Conservation (phyloP, 1,284 basidiomycete genomes). For the Microbotryomycetes sp. region DNA sequence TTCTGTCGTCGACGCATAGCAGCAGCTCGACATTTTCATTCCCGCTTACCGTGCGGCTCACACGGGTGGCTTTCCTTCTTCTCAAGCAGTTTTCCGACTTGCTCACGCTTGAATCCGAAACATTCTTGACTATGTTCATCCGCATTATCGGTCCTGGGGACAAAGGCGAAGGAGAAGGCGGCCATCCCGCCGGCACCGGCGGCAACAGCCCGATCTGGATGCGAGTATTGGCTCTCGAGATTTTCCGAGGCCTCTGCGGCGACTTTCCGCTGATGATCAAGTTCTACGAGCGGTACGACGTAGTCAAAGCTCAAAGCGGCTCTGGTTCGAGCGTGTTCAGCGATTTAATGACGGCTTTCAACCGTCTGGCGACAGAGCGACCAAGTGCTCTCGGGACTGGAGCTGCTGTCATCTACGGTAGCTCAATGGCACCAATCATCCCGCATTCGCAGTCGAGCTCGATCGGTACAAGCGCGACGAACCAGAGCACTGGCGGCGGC, state of each 20-base stretch:
- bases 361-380: constrained; percentile 76
- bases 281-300: constrained; percentile 75
- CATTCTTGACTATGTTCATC: constrained; percentile 74
- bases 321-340: constrained; percentile 56
- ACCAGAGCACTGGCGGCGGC: constrained; percentile 40
- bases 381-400: constrained; percentile 71
- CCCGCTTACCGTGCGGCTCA: constrained; percentile 80
- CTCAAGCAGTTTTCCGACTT: constrained; percentile 84
- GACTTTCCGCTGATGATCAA: constrained; percentile 72
- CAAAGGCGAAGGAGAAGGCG: constrained; percentile 39
- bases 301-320: constrained; percentile 30
- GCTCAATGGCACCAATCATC: constrained; percentile 28
- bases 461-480: neutral
- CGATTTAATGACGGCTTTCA: constrained; percentile 70
- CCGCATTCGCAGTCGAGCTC: constrained; percentile 1
- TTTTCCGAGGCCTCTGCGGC: constrained; percentile 77
- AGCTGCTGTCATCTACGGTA: constrained; percentile 45
- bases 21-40: constrained; percentile 64
- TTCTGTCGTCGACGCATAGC: constrained; percentile 61
- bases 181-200: constrained; percentile 23
- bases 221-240: constrained; percentile 82
- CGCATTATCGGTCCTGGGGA: constrained; percentile 64
- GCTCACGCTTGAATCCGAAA: constrained; percentile 69
- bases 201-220: constrained; percentile 61
- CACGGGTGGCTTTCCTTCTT: constrained; percentile 84